Evolutionary conservation across 2,329 filamentous ascomycete species (phyloP), one percentile per base, ranked within the genome.

Genomic region (Pestalotiopsis sp.): DNA sequence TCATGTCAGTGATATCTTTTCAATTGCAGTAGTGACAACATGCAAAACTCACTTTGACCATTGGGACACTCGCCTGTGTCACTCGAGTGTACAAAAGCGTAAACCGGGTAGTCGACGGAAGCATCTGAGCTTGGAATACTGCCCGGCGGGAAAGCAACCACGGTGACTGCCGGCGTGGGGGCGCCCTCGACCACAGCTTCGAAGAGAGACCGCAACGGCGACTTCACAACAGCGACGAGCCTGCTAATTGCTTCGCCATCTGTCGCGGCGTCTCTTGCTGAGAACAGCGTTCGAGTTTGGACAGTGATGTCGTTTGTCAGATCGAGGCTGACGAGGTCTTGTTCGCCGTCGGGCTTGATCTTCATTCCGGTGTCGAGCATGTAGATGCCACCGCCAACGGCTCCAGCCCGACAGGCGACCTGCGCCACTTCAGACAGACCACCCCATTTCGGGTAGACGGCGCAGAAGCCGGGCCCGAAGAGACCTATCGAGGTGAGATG

Each of bases 391-490:
- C 96, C 96, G 45, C 95, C 95, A 6, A 99, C 96, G 23, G 95
- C 95, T 71, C 91, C 91, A 52, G 95, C 94, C 73, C 95, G 92
- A 78, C 96, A 98, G 4, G 91, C 93, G 27, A 97, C 94, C 83
- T 99, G 95, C 38, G 93, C 90, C 69, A 98, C 90, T 81, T 99
- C 95, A 39, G 94, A 92, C 61, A 92, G 85, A 36, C 95, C 94
- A 61, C 95, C 95, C 91, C 94, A 99, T 84, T 97, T 98, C 25
- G 95, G 92, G 73, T 97, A 89, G 13, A 99, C 90, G 61, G 94
- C 93, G 65, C 93, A 93, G 78, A 98, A 98, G 11, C 95, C 94
- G 62, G 92, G 88, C 0, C 95, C 95, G 74, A 98, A 95, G 4
- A 93, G 83, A 7, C 95, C 95, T 80, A 97, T 95, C 0, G 95